Evolutionary conservation across 257 asterid genomes (phyloP).

Genomic region (Phtheirospermum japonicum): DNA sequence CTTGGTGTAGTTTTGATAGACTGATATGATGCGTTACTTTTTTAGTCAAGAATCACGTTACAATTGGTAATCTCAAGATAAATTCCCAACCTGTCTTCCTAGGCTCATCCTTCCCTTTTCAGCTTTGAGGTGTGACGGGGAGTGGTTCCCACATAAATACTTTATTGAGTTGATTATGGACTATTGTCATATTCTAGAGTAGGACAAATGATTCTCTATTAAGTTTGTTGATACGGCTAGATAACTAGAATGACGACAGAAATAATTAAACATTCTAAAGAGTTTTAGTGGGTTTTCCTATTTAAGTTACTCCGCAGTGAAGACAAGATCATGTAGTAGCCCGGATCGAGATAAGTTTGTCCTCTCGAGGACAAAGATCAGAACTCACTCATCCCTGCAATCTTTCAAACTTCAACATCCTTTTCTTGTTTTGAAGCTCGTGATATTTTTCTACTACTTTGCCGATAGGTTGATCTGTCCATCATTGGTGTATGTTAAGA

Average conservation of each 20-base stretch:
- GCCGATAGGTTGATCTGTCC: slow-evolving; percentile 58
- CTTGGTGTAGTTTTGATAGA: slow-evolving; percentile 22
- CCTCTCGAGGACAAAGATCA: slow-evolving; percentile 43
- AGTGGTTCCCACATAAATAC: background rate
- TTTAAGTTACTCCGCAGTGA: slow-evolving; percentile 34
- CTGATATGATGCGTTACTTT: background rate
- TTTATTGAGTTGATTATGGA: slow-evolving; percentile 2
- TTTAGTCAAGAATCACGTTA: background rate
- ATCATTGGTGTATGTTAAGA: slow-evolving; percentile 46
- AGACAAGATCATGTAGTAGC: slow-evolving; percentile 37
- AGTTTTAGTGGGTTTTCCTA: slow-evolving; percentile 14
- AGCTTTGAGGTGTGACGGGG: background rate
- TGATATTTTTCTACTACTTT: slow-evolving; percentile 52
- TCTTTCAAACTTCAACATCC: slow-evolving; percentile 32
- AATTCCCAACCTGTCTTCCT: slow-evolving; percentile 9
- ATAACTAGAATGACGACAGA: background rate
- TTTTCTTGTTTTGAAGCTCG: slow-evolving; percentile 37
- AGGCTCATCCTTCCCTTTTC: slow-evolving; percentile 4
- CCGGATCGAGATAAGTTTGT: slow-evolving; percentile 60
- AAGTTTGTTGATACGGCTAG: no score
- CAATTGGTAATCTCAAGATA: slow-evolving; percentile 18
- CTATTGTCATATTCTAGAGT: no score
- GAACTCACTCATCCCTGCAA: slow-evolving; percentile 44
- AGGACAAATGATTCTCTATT: background rate
- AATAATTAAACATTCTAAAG: background rate